A percentile compares a stretch with the other conserved stretches of the same genome.
These are phyloP conservation scores for Lipomyces yamadae DNA, from an alignment of 805 yeast species.

Conservation along the genomic window DNA sequence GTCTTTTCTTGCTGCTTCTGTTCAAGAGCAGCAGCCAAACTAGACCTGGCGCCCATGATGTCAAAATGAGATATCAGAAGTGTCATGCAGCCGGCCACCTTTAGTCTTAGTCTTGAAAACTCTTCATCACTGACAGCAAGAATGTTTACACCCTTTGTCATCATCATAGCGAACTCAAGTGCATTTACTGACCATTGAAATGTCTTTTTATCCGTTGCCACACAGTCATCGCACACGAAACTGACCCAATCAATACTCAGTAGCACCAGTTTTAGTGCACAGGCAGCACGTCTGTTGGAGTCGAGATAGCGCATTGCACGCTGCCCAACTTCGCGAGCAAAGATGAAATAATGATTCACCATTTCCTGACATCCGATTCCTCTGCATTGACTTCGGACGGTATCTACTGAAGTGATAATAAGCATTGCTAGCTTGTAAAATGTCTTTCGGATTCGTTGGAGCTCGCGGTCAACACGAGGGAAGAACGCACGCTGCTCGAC, in stretches of 20 bases:
- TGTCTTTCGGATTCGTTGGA: slow-evolving; percentile 65
- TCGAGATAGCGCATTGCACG: slow-evolving; percentile 66
- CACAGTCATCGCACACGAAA: slow-evolving; percentile 91
- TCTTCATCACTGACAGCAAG: slow-evolving; percentile 77
- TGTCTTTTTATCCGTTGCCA: slow-evolving; percentile 86
- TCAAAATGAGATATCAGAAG: slow-evolving; percentile 93
- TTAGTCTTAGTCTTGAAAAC: slow-evolving; percentile 69
- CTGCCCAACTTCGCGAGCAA: slow-evolving; percentile 80
- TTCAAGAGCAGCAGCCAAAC: slow-evolving; percentile 58
- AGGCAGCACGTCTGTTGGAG: slow-evolving; percentile 64
- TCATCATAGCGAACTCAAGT: slow-evolving; percentile 91
- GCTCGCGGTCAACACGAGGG: slow-evolving; percentile 71
- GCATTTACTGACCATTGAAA: slow-evolving; percentile 97
- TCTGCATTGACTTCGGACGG: slow-evolving; percentile 56
- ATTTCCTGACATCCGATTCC: slow-evolving; percentile 74
- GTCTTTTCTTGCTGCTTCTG: slow-evolving; percentile 52
- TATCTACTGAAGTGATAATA: slow-evolving; percentile 64
- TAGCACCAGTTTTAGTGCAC: slow-evolving; percentile 72
- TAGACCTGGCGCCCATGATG: slow-evolving; percentile 96
- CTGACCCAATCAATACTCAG: slow-evolving; percentile 89
- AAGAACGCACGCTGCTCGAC: slow-evolving; percentile 73
- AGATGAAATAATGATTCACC: slow-evolving; percentile 72
- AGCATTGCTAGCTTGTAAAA: slow-evolving; percentile 70
- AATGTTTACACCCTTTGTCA: slow-evolving; percentile 89
- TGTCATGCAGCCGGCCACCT: slow-evolving; percentile 94